Evolutionary conservation across 2,329 filamentous ascomycete genomes (phyloP), one percentile per base, ranked within the genome.

Genomic region (Epicoccum nigrum): DNA sequence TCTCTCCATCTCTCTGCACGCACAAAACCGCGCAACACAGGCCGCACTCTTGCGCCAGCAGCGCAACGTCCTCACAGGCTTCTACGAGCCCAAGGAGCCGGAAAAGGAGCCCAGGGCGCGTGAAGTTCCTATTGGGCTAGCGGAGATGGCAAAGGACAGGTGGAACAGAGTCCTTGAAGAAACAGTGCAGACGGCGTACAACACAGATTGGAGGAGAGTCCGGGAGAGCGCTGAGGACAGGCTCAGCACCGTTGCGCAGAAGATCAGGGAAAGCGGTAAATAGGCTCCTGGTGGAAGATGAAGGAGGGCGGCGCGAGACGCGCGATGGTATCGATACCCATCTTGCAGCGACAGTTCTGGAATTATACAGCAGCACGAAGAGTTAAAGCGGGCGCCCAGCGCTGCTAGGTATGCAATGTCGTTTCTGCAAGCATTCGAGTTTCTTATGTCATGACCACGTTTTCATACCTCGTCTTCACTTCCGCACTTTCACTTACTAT

Each of bases 101-200:
- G 56, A 66, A n/a, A 72, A 73, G 1, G 71, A 74, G 37, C 74
- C 75, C 3, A 56, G 68, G 32, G 60, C 68, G 15, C 66, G 77
- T 41, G 72, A 72, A 58, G 71, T 72, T 1, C 69, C 67, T 1
- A 72, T 72, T 3, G 76, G 78, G 8, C 37, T 79, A 11, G 67
- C 63, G 4, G 78, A 80, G 62, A 77, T 74, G 46, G 76, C 76
- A 15, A 81, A 81, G 62, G 78, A 81, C 50, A 61, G 72, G 53
- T 81, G 79, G 79, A 81, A 81, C 55, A 61, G 73, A 20, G 74
- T 77, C 50, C 57, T 81, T 5, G 77, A 79, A 65, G 67, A 66
- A 15, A 67, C 73, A 21, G 73, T 80, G 45, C 63, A 69, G 64
- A 74, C 65, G 47, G 56, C 77, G 19, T 74, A 79, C 62, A 67